Conservation (phyloP, 306 rosid genomes). For the Abrus pulchellus region DNA sequence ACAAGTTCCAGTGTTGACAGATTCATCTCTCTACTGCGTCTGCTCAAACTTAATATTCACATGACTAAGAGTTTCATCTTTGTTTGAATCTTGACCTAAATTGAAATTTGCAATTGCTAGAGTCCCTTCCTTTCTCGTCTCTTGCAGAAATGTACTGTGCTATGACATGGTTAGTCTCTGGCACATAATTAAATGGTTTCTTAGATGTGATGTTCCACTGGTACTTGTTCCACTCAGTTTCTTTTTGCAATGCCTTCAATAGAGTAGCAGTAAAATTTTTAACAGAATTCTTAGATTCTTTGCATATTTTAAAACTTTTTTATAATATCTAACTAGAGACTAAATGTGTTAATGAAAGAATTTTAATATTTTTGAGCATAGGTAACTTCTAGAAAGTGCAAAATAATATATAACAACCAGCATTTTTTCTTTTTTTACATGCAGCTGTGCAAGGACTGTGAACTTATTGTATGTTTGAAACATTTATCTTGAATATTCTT, state of each 20-base stretch:
- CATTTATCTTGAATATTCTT: neutral
- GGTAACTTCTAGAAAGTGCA: neutral
- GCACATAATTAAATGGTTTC: slow-evolving; percentile 95
- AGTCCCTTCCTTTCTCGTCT: slow-evolving; percentile 86
- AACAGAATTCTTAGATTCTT: neutral
- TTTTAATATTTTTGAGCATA: slow-evolving; percentile 2
- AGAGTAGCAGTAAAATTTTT: too few species aligned
- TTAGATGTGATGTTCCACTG: slow-evolving; percentile 98
- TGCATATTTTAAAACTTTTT: neutral
- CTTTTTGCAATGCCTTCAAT: slow-evolving; percentile 95
- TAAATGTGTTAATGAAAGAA: neutral
- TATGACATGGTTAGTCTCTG: slow-evolving; percentile 81
- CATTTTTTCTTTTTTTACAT: neutral
- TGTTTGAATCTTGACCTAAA: slow-evolving; percentile 76
- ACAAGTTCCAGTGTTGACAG: slow-evolving; percentile 56
- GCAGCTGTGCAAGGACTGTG: neutral
- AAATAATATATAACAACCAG: neutral
- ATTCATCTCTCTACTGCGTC: slow-evolving; percentile 78
- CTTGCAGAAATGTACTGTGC: slow-evolving; percentile 72
- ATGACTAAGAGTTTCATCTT: slow-evolving; percentile 77
- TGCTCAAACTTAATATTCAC: slow-evolving; percentile 93
- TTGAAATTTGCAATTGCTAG: slow-evolving; percentile 72
- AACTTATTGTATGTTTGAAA: neutral
- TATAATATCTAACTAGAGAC: neutral
- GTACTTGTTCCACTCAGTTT: slow-evolving; percentile 97